phyloP scores from a whole-genome alignment of 208 protist species.

The Cochliopodium minus region DNA sequence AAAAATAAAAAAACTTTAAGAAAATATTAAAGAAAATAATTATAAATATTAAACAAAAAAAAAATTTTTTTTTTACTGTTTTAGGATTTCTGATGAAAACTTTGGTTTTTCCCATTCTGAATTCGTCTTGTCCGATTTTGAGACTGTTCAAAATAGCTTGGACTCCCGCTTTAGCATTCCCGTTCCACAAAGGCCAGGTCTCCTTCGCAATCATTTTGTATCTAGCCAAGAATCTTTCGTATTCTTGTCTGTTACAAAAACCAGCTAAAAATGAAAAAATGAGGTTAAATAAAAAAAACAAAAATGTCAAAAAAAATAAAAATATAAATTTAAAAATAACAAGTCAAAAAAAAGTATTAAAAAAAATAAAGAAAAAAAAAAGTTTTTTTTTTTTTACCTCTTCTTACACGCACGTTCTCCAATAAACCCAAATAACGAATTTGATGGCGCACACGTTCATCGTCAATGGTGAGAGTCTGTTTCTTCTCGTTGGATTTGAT shows the following conservation, averaged over 20 bases:
- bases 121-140: background rate
- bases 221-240: constrained; percentile 1
- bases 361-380: too few species aligned
- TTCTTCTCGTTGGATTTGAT: constrained; percentile 6
- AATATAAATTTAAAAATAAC: too few species aligned
- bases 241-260: constrained; percentile 1
- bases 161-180: background rate
- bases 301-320: too few species aligned
- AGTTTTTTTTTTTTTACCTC: too few species aligned
- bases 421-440: background rate
- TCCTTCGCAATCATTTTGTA: constrained; percentile 28
- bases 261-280: too few species aligned
- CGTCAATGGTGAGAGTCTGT: background rate
- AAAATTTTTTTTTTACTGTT: too few species aligned
- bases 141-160: background rate
- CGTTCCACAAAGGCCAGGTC: constrained; percentile 1
- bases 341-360: too few species aligned
- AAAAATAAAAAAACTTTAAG: too few species aligned
- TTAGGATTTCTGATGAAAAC: background rate
- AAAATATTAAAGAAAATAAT: too few species aligned
- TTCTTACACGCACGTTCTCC: background rate
- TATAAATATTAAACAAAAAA: too few species aligned
- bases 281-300: too few species aligned
- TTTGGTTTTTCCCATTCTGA: background rate
- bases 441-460: background rate